Percentiles rank a stretch among this genome's conserved stretches.
Conservation (phyloP, 1,284 basidiomycete species). For the Moniliophthora roreri region DNA sequence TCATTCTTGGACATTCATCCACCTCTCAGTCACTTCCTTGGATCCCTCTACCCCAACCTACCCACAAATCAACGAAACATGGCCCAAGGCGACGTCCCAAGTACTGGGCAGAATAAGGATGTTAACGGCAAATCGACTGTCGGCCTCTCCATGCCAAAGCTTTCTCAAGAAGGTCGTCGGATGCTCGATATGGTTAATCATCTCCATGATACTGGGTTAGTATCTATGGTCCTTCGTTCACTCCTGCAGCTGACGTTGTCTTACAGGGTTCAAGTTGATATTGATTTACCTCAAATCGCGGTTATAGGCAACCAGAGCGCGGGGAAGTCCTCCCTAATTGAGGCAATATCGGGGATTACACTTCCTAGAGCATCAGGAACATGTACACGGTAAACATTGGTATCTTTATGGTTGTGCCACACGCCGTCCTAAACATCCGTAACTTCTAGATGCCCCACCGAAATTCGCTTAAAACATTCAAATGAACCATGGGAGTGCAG, state of each 20-base stretch:
- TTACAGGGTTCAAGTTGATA: conserved; percentile 14
- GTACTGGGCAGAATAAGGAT: not conserved
- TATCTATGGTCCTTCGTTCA: not conserved
- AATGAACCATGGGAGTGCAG: conserved; percentile 25
- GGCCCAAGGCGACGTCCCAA: too few relatives aligned
- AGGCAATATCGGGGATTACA: conserved; percentile 20
- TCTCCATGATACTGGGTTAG: not conserved
- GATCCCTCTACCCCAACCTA: too few relatives aligned
- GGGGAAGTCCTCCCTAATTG: conserved; percentile 25
- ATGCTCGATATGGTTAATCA: not conserved
- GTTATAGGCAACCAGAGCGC: conserved; percentile 27
- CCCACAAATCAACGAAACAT: too few relatives aligned
- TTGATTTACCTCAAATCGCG: conserved; percentile 24
- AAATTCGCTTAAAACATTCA: conserved; percentile 19
- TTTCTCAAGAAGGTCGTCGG: not conserved
- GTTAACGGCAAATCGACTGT: not conserved
- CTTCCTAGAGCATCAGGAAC: conserved; percentile 31
- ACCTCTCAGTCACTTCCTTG: too few relatives aligned
- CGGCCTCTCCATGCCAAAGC: not conserved
- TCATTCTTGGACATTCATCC: too few relatives aligned
- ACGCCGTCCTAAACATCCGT: not conserved
- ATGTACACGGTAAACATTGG: conserved; percentile 31
- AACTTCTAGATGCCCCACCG: conserved; percentile 23
- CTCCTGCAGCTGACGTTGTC: not conserved
- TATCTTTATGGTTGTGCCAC: conserved; percentile 26